Percentiles rank a stretch among this genome's conserved stretches.
phyloP scores from a whole-genome alignment of 768 basidiomycete genomes.

The Mycena albidolilacea region DNA sequence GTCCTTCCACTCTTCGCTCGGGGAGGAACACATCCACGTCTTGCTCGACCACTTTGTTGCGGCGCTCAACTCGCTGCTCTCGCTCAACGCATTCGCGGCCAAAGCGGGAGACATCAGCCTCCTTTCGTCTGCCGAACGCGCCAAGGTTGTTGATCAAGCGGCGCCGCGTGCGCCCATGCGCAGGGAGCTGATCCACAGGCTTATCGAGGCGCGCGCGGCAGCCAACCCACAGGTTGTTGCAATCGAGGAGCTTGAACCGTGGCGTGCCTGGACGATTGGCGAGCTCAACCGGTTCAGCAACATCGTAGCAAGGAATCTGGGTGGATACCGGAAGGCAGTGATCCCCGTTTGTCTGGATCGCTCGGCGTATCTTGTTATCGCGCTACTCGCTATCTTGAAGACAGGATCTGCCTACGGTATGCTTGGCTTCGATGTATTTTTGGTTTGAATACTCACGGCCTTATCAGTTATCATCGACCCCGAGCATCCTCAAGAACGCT shows the following conservation, averaged over 20 bases:
- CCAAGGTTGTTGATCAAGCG: not conserved
- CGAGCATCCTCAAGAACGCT: not conserved
- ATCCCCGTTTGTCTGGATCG: slow-evolving; percentile 6
- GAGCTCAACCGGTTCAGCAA: slow-evolving; percentile 2
- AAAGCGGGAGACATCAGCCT: not conserved
- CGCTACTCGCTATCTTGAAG: slow-evolving; percentile 7
- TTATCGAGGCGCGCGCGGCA: not conserved
- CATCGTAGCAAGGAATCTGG: slow-evolving; percentile 1
- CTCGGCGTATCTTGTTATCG: not conserved
- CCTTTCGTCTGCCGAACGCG: not conserved
- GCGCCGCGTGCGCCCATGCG: not conserved
- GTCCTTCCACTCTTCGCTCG: not conserved
- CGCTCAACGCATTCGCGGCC: not conserved
- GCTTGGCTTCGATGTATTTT: not conserved
- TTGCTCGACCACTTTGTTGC: not conserved
- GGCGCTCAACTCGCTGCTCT: not conserved
- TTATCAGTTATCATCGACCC: not conserved
- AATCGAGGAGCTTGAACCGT: not conserved
- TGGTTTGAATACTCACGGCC: not conserved
- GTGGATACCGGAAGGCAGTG: not conserved
- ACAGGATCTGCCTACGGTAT: slow-evolving; percentile 3
- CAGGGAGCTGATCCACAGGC: not conserved
- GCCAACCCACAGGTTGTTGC: not conserved
- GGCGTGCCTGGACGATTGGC: not conserved
- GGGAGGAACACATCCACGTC: not conserved